A percentile compares a stretch with the other conserved stretches of the same genome.
Conservation (phyloP, 345 rosid genomes). For the Ceriops decandra region DNA sequence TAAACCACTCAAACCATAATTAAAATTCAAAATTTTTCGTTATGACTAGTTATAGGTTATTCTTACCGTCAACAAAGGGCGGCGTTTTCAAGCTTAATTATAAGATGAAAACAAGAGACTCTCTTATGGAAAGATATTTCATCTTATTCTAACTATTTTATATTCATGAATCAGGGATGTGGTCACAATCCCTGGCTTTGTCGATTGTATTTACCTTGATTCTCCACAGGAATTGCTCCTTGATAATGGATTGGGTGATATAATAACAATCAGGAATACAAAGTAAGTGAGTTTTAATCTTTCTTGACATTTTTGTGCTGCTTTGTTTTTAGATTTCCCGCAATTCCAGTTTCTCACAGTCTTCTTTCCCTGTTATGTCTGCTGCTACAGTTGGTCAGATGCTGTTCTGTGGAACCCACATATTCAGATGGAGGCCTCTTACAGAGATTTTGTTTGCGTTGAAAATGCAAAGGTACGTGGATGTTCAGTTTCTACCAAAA, state of each 20-base stretch:
- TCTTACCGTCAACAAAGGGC: not conserved
- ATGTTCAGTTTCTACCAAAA: conserved; percentile 2
- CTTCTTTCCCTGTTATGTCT: conserved; percentile 3
- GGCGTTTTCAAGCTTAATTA: not conserved
- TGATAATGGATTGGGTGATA: conserved; percentile 84
- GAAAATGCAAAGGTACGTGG: conserved; percentile 86
- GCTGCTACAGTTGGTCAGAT: conserved; percentile 77
- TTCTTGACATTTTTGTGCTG: conserved; percentile 13
- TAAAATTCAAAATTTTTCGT: not conserved
- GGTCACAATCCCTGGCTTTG: conserved; percentile 83
- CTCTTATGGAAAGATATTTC: conserved; percentile 9
- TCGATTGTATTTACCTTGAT: conserved; percentile 78
- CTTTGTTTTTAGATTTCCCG: conserved; percentile 3
- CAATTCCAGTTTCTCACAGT: not conserved
- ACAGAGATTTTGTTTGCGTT: conserved; percentile 81
- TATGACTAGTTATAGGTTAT: not conserved
- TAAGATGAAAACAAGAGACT: not conserved
- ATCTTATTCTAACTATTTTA: conserved; percentile 23
- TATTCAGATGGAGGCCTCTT: conserved; percentile 89
- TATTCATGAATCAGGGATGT: conserved; percentile 51
- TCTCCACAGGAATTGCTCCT: conserved; percentile 59
- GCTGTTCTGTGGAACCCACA: conserved; percentile 93
- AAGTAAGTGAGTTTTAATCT: conserved; percentile 43
- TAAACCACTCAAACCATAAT: not conserved
- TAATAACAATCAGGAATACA: conserved; percentile 54